Evolutionary conservation across 2,329 filamentous ascomycete species (phyloP).

Genomic region (Colletotrichum sp.): DNA sequence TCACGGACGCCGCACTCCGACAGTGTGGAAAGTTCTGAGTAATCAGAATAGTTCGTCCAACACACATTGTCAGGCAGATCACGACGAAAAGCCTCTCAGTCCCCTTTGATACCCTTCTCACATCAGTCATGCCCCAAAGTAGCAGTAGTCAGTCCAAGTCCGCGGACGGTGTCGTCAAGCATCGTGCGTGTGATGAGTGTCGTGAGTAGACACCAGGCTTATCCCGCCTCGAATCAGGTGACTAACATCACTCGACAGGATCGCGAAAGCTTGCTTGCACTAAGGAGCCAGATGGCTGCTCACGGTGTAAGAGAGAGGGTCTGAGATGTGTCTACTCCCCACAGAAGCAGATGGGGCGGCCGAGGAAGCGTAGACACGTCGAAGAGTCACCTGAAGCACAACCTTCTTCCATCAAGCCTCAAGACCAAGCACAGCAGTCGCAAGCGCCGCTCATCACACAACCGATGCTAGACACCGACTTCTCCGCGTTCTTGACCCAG

Average conservation of each 20-base stretch:
- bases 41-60: conserved; percentile 3
- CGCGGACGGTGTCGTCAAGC: conserved; percentile 45
- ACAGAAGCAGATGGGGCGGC: conserved; percentile 71
- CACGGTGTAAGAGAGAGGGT: conserved; percentile 62
- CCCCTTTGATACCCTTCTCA: not conserved
- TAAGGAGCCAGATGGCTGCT: conserved; percentile 65
- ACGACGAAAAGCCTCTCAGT: not conserved
- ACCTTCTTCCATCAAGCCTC: not conserved
- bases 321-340: conserved; percentile 66
- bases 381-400: conserved; percentile 29
- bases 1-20: not conserved
- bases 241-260: conserved; percentile 45
- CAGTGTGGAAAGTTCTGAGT: conserved; percentile 6
- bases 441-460: conserved; percentile 13
- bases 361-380: conserved; percentile 58
- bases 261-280: conserved; percentile 69
- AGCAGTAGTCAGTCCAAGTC: conserved; percentile 13
- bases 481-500: conserved; percentile 38
- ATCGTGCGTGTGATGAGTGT: conserved; percentile 71
- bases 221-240: not conserved
- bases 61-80: conserved; percentile 4
- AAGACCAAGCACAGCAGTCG: not conserved
- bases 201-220: conserved; percentile 49
- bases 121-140: conserved; percentile 17
- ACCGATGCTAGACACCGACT: conserved; percentile 31